Percentiles rank a stretch among this genome's conserved stretches.
These are phyloP conservation scores for Lotmaria passim DNA, from an alignment of 208 protist genomes.

Conservation along the genomic window DNA sequence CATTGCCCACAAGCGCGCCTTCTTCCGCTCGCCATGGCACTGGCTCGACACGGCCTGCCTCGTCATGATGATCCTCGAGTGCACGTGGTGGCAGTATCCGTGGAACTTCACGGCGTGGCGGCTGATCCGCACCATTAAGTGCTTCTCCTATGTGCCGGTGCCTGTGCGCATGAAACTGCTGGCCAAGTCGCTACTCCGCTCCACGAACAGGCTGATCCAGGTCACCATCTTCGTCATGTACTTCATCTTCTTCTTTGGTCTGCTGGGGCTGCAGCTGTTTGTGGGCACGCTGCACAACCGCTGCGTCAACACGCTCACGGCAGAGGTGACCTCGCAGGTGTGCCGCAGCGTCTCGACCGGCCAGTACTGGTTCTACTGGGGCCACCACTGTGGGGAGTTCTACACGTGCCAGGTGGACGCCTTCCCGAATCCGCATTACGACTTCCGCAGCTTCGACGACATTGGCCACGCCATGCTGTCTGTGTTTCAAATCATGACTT, in stretches of 20 bases:
- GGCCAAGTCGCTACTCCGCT: slow-evolving; percentile 87
- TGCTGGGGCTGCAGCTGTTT: slow-evolving; percentile 89
- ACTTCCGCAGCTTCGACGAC: slow-evolving; percentile 92
- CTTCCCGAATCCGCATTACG: slow-evolving; percentile 83
- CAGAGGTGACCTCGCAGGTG: slow-evolving; percentile 52
- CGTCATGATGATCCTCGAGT: slow-evolving; percentile 77
- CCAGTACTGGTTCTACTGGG: slow-evolving; percentile 81
- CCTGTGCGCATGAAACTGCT: slow-evolving; percentile 85
- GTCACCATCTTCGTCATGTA: slow-evolving; percentile 76
- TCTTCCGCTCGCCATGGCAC: slow-evolving; percentile 92
- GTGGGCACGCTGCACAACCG: slow-evolving; percentile 73
- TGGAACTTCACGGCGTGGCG: slow-evolving; percentile 91
- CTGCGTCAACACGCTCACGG: slow-evolving; percentile 77
- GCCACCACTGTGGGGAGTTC: slow-evolving; percentile 52
- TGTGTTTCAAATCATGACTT: slow-evolving; percentile 89
- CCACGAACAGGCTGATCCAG: slow-evolving; percentile 71
- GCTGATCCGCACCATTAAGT: slow-evolving; percentile 87
- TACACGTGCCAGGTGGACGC: slow-evolving; percentile 58
- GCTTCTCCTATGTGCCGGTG: slow-evolving; percentile 72
- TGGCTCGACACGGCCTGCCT: slow-evolving; percentile 92
- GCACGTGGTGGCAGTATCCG: slow-evolving; percentile 69
- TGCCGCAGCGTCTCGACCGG: slow-evolving; percentile 62
- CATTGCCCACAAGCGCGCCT: slow-evolving; percentile 77
- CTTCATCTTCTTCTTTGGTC: slow-evolving; percentile 90
- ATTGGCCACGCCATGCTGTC: slow-evolving; percentile 87